Evolutionary conservation across 1,139 yeast species (phyloP), one percentile per base, ranked within the genome.

Genomic region (Suhomyces bribrorum): DNA sequence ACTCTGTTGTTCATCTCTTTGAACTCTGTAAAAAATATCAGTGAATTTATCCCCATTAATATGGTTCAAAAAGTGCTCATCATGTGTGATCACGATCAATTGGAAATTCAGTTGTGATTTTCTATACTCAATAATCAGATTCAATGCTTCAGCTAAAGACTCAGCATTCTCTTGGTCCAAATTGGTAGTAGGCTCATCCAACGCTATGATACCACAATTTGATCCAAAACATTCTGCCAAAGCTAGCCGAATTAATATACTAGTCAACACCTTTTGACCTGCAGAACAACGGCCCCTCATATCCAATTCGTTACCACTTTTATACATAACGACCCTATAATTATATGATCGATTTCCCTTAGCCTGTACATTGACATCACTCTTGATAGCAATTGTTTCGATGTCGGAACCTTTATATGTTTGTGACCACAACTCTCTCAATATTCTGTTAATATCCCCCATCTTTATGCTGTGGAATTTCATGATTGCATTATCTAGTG

Each of bases 241-340:
- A 0, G 97, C 97, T 42, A 94, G 68, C 39, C 99, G 73, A 38
- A 94, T 90, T 26, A 94, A 81, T 37, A 94, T 89, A 40, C 95
- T 84, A 0, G 98, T 96, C 39, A 94, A 67, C 2, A 94, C 97
- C 57, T 89, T 88, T 61, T 94, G 99, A 1, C 99, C 99, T 0
- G 98, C 98, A 2, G 97, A 88, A 60, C 99, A 94, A 41, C 98
- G 69, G 0, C 98, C 99, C 48, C 98, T 76, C 99, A 94, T 94
- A 56, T 94, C 99, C 32, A 94, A 68, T 59, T 92, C 98, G 1
- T 82, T 85, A 38, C 86, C 94, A 51, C 86, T 88, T 57, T 94
- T 94, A 45, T 82, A 81, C 98, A 94, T 94, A 13, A 92, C 96
- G 15, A 94, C 97, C 29, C 97, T 74, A 58, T 92, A 92, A 57